Conservation (phyloP, 208 protist species). For the Trypanosoma caninum region DNA sequence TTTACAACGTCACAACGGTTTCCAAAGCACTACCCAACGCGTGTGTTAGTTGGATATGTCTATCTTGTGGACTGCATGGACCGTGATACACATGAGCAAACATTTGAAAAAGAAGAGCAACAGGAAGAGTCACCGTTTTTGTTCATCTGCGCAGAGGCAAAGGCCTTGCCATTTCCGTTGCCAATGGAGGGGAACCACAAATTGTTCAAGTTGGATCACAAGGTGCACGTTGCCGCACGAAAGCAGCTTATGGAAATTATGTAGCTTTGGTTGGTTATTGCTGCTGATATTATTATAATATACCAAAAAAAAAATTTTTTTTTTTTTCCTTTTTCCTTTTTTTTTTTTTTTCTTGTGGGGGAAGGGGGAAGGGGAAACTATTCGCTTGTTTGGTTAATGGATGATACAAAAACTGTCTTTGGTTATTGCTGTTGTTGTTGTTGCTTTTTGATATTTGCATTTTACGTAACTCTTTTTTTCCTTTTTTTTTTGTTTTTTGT, state of each 20-base stretch:
- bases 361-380: background rate
- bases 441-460: too few species aligned
- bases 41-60: conserved; percentile 88
- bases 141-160: conserved; percentile 85
- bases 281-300: background rate
- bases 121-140: conserved; percentile 77
- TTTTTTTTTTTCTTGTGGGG: background rate
- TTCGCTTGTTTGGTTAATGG: background rate
- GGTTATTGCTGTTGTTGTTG: background rate
- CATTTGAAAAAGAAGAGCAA: conserved; percentile 50
- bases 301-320: background rate
- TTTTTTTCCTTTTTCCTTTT: background rate
- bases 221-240: conserved; percentile 57
- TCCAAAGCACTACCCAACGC: conserved; percentile 87
- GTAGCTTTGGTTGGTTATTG: background rate
- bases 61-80: conserved; percentile 81
- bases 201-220: conserved; percentile 80
- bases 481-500: conserved; percentile 12
- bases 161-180: conserved; percentile 76
- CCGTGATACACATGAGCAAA: conserved; percentile 47
- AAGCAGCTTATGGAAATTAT: conserved; percentile 74
- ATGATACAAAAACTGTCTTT: too few species aligned
- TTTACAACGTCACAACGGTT: conserved; percentile 59
- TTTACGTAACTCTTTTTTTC: conserved; percentile 7
- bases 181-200: conserved; percentile 90